Base-by-base conservation (phyloP, 2,329 filamentous ascomycete species). In the Fusarium xyrophilum region DNA sequence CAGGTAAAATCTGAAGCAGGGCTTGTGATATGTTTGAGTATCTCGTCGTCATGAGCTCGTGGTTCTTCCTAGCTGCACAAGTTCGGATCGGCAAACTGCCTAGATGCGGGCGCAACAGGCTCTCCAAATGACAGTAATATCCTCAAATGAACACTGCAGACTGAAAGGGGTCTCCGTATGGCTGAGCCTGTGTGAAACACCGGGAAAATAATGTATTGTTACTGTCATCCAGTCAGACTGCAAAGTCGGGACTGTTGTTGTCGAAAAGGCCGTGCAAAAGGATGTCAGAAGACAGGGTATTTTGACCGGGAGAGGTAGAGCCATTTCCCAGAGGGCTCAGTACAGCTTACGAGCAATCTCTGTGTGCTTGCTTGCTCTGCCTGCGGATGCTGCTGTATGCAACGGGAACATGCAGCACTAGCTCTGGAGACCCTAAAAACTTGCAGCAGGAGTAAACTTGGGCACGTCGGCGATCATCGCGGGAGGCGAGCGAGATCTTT, bases 151-250 rank as follows among this genome's bases (percentile, higher is more conserved):
- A 17, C 15, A 9, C 9, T 19, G 1, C 6, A 35, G 33, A 19
- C 33, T 6, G 1, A 17, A 17, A 6, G 2, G 4, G 17, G 19
- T 10, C 6, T 17, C 33, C 0, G 10, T 7, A 15, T 7, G n/a
- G n/a, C 13, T 14, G 13, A 21, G n/a, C 3, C 13, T 21, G n/a
- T 15, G n/a, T 21, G 13, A 39, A 9, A 4, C 8, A 1, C 30
- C 2, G 6, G 5, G n/a, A 15, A 39, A n/a, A 14, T 3, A 1
- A 10, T 39, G 5, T 21, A 7, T 39, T 9, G 5, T 21, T 15
- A 0, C n/a, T 14, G n/a, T 21, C 13, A 9, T 39, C n/a, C 28
- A 30, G 28, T 30, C 36, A 39, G n/a, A 13, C 12, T 21, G 7
- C 36, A 38, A 38, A 13, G 36, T 8, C 12, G 13, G n/a, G n/a